phyloP scores from a whole-genome alignment of 2,329 filamentous ascomycete genomes.

The Scolecobasidium constrictum region DNA sequence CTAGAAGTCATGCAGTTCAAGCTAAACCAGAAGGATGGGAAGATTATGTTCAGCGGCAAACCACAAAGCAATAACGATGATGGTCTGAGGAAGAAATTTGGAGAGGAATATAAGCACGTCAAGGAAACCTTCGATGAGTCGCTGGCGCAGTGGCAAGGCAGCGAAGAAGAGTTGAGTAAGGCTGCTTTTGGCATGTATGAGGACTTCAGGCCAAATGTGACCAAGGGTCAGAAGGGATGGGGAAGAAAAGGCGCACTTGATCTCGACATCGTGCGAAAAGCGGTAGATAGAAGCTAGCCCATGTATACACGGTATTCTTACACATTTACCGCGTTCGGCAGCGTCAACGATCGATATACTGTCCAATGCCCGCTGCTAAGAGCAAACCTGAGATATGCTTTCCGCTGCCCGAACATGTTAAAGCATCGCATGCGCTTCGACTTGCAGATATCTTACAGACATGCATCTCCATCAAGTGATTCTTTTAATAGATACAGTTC shows the following conservation, averaged over 20 bases:
- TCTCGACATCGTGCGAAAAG: conserved; percentile 10
- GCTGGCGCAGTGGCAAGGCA: conserved; percentile 15
- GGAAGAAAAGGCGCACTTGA: conserved; percentile 19
- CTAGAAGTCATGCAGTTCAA: conserved; percentile 22
- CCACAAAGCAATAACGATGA: conserved; percentile 13
- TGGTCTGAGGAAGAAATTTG: conserved; percentile 17
- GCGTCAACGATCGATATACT: no score
- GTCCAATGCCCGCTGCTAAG: no score
- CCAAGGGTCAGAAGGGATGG: conserved; percentile 20
- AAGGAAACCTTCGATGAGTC: conserved; percentile 14
- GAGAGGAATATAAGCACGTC: conserved; percentile 15
- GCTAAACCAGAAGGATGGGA: conserved; percentile 19
- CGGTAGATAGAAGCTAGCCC: no score
- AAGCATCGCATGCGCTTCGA: no score
- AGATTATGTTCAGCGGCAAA: conserved; percentile 14
- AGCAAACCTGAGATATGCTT: no score
- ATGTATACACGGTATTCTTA: no score
- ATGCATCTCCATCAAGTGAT: no score
- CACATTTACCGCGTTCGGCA: no score
- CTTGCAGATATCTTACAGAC: no score
- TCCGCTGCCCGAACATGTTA: no score
- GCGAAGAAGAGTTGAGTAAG: conserved; percentile 17
- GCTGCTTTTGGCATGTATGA: conserved; percentile 21
- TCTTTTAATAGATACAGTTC: no score
- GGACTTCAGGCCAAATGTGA: conserved; percentile 18